Percentiles rank a stretch among this genome's conserved stretches.
These are phyloP conservation scores for Trypanosoma vivax DNA, from an alignment of 208 protist species.

Conservation along the genomic window DNA sequence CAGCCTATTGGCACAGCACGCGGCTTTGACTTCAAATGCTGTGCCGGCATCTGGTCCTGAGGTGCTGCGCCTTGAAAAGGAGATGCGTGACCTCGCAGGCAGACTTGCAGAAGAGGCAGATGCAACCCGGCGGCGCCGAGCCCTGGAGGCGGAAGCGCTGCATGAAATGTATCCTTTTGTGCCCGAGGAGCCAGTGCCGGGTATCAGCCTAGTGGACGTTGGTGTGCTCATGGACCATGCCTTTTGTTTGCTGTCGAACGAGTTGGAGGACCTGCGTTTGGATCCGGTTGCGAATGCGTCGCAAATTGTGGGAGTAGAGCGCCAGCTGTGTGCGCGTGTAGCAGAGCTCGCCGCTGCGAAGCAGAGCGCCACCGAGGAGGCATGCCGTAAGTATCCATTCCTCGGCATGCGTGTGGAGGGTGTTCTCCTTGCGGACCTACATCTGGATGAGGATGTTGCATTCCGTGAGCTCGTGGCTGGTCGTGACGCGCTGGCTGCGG, in stretches of 20 bases:
- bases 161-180: slow-evolving; percentile 34
- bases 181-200: slow-evolving; percentile 33
- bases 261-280: slow-evolving; percentile 22
- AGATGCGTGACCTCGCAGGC: slow-evolving; percentile 23
- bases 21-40: not conserved
- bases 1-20: not conserved
- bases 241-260: slow-evolving; percentile 39
- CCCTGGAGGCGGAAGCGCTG: slow-evolving; percentile 24
- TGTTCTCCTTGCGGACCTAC: slow-evolving; percentile 7
- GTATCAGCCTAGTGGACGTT: slow-evolving; percentile 28
- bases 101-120: slow-evolving; percentile 35
- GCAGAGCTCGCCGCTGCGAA: slow-evolving; percentile 21
- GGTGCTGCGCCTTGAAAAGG: not conserved
- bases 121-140: slow-evolving; percentile 16
- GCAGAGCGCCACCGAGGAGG: slow-evolving; percentile 26
- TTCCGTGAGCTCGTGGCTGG: slow-evolving; percentile 44
- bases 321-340: slow-evolving; percentile 8
- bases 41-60: not conserved
- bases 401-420: slow-evolving; percentile 23
- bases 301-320: slow-evolving; percentile 19
- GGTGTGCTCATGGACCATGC: slow-evolving; percentile 30
- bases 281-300: slow-evolving; percentile 4
- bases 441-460: slow-evolving; percentile 12
- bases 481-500: slow-evolving; percentile 21
- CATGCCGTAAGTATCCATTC: slow-evolving; percentile 28